These are phyloP conservation scores for Gryganskiella cystojenkinii DNA, from an alignment of 192 early-diverging fungal species.

Conservation along the genomic window DNA sequence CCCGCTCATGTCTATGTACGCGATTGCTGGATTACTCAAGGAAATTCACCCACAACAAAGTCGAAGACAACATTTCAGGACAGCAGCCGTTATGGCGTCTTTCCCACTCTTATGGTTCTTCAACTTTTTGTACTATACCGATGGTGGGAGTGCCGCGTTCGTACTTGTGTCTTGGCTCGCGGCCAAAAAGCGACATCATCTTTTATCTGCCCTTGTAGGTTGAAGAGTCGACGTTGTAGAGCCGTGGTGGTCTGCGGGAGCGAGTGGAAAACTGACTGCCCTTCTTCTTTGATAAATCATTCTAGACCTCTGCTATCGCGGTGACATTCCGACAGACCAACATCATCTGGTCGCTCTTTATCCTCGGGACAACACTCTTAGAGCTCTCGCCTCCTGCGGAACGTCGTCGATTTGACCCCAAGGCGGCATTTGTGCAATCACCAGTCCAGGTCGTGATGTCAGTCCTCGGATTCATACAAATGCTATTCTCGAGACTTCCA, in stretches of 20 bases:
- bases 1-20: slow-evolving; percentile 61
- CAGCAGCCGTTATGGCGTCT: slow-evolving; percentile 62
- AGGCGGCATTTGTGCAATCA: slow-evolving; percentile 23
- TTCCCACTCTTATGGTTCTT: slow-evolving; percentile 91
- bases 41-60: slow-evolving; percentile 51
- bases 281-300: too few relatives aligned
- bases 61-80: not conserved
- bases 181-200: slow-evolving; percentile 58
- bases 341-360: slow-evolving; percentile 86
- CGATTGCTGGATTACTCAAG: slow-evolving; percentile 49
- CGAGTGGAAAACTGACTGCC: too few relatives aligned
- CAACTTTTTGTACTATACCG: slow-evolving; percentile 92
- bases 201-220: slow-evolving; percentile 68
- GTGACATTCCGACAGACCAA: slow-evolving; percentile 93
- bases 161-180: slow-evolving; percentile 75
- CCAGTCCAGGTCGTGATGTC: slow-evolving; percentile 16
- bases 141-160: slow-evolving; percentile 85
- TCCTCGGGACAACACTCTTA: slow-evolving; percentile 60
- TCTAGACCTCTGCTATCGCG: slow-evolving; percentile 47
- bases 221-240: not conserved
- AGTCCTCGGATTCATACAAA: slow-evolving; percentile 31
- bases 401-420: slow-evolving; percentile 37
- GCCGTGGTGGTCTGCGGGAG: too few relatives aligned
- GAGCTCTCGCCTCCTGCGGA: slow-evolving; percentile 25
- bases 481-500: slow-evolving; percentile 16